A percentile compares a stretch with the other conserved stretches of the same genome.
Conservation (phyloP, 805 yeast species). For the Yarrowia osloensis region DNA sequence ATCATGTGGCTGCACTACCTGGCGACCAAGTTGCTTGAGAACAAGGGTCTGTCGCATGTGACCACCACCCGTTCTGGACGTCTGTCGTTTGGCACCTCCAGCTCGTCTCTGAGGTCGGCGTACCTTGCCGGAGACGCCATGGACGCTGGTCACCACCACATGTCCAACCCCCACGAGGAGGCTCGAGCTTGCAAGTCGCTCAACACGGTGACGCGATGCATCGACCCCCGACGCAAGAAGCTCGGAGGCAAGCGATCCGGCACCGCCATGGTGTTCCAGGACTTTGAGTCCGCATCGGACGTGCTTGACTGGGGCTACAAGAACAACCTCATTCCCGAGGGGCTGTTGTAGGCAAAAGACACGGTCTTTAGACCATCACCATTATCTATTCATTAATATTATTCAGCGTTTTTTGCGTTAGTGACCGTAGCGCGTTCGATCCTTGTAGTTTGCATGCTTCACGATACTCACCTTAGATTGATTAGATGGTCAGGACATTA, state of each 20-base stretch:
- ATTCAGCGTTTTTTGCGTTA: not conserved
- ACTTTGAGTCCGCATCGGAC: constrained; percentile 36
- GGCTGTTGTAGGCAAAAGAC: not conserved
- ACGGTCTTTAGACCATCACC: too few relatives aligned
- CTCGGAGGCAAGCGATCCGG: constrained; percentile 33
- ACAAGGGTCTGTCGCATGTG: constrained; percentile 42
- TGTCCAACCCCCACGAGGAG: constrained; percentile 32
- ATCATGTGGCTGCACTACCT: constrained; percentile 66
- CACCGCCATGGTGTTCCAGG: constrained; percentile 35
- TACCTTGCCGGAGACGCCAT: constrained; percentile 31
- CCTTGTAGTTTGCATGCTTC: too few relatives aligned
- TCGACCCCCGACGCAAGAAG: constrained; percentile 39
- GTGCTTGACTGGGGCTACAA: constrained; percentile 37
- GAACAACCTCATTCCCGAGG: constrained; percentile 32
- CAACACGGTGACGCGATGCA: constrained; percentile 33
- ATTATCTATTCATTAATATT: constrained; percentile 2
- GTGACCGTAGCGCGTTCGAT: too few relatives aligned
- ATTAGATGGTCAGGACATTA: too few relatives aligned
- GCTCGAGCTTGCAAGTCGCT: constrained; percentile 35
- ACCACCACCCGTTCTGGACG: constrained; percentile 35
- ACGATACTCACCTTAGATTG: too few relatives aligned
- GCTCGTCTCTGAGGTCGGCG: constrained; percentile 34
- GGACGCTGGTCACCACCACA: not conserved
- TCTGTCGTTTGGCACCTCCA: constrained; percentile 34
- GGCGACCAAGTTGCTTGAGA: constrained; percentile 51